A percentile compares a stretch with the other conserved stretches of the same genome.
Evolutionary conservation across 345 rosid species (phyloP).

Genomic region (Sisymbrium altissimum): DNA sequence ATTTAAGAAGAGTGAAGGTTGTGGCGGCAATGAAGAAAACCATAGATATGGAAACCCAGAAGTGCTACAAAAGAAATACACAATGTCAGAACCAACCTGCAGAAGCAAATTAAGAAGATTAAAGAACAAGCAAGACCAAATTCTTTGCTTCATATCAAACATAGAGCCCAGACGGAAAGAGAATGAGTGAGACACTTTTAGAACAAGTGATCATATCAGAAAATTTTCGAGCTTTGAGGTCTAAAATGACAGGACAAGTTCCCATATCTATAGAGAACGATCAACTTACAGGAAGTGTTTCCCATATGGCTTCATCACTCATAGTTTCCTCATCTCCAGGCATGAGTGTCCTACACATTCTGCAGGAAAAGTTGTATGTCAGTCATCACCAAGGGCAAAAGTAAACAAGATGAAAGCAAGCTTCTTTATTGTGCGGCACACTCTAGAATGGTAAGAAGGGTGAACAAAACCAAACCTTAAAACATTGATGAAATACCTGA

Average conservation of each 20-base stretch:
- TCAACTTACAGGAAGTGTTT: conserved; percentile 82
- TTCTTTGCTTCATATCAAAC: background rate
- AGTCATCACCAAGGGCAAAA: background rate
- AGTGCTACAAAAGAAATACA: conserved; percentile 60
- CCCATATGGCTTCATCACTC: conserved; percentile 95
- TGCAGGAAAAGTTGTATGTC: conserved; percentile 24
- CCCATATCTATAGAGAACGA: background rate
- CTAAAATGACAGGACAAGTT: background rate
- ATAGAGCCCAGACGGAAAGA: background rate
- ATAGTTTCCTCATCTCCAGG: conserved; percentile 94
- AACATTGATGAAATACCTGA: conserved; percentile 54
- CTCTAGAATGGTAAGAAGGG: background rate
- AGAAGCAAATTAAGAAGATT: background rate
- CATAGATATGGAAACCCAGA: conserved; percentile 92
- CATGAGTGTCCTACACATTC: conserved; percentile 93
- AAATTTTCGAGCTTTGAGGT: background rate
- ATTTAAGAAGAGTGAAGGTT: conserved; percentile 77
- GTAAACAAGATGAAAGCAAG: background rate
- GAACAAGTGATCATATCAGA: background rate
- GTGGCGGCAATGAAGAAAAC: conserved; percentile 91
- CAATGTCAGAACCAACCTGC: conserved; percentile 25
- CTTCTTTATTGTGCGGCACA: background rate
- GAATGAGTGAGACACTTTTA: background rate
- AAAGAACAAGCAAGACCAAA: background rate
- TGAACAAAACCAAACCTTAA: conserved; percentile 3